phyloP scores from a whole-genome alignment of 2,329 filamentous ascomycete species.

The Allantophomopsis cytisporea region DNA sequence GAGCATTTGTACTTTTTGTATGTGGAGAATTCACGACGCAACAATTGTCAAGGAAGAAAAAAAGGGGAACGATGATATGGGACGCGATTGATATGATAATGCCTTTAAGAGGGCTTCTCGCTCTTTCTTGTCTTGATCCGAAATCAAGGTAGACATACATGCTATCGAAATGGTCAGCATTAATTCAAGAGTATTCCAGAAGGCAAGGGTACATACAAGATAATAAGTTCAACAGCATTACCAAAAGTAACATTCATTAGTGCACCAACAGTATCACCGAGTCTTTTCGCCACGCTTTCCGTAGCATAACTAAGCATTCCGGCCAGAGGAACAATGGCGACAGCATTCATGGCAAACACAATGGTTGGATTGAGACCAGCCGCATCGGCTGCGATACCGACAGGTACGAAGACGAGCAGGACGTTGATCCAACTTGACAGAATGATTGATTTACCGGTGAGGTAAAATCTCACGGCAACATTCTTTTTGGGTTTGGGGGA shows the following conservation, averaged over 20 bases:
- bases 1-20: constrained; percentile 18
- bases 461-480: constrained; percentile 15
- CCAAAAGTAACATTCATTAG: constrained; percentile 68
- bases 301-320: constrained; percentile 61
- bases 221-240: constrained; percentile 69
- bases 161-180: constrained; percentile 20
- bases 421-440: constrained; percentile 69
- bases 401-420: constrained; percentile 63
- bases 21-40: constrained; percentile 6
- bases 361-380: constrained; percentile 40
- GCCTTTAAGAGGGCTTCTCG: constrained; percentile 25
- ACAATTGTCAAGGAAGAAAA: constrained; percentile 7
- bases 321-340: constrained; percentile 64
- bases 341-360: constrained; percentile 60
- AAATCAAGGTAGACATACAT: constrained; percentile 35
- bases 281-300: constrained; percentile 57
- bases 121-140: constrained; percentile 30
- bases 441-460: constrained; percentile 39
- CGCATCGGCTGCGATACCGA: constrained; percentile 55
- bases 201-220: constrained; percentile 37
- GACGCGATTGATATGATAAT: constrained; percentile 31
- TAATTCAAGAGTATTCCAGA: constrained; percentile 1
- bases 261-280: constrained; percentile 62
- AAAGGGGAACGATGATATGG: constrained; percentile 19
- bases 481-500: constrained; percentile 9